These are phyloP conservation scores for Metschnikowia vanudenii DNA, from an alignment of 805 yeast genomes.

Conservation along the genomic window DNA sequence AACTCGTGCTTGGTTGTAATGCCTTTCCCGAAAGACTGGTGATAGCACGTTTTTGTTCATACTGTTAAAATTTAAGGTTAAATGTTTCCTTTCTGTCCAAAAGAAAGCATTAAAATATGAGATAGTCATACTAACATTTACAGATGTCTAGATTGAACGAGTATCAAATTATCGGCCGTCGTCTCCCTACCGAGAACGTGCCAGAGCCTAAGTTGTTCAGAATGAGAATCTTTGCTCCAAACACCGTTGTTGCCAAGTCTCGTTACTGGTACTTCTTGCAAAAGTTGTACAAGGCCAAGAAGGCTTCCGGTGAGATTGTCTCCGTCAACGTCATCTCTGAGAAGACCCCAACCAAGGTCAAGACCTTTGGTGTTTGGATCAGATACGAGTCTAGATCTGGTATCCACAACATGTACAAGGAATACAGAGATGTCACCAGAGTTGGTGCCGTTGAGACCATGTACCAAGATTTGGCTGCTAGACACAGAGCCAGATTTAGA, in stretches of 20 bases:
- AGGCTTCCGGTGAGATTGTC: conserved; percentile 99
- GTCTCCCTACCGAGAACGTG: conserved; percentile 97
- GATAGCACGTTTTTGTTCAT: too few relatives aligned
- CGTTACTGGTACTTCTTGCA: conserved; percentile 99
- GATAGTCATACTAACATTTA: conserved; percentile 15
- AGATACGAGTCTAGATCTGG: conserved; percentile 99
- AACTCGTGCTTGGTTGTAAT: too few relatives aligned
- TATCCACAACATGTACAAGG: conserved; percentile 99
- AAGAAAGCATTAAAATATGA: not conserved
- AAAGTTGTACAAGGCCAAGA: conserved; percentile 98
- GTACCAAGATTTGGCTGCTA: conserved; percentile 99
- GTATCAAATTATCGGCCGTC: conserved; percentile 99
- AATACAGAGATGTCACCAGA: conserved; percentile 99
- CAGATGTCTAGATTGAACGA: conserved; percentile 95
- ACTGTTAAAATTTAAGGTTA: too few relatives aligned
- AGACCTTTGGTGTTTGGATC: conserved; percentile 99
- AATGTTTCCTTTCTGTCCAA: not conserved
- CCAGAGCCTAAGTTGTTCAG: conserved; percentile 99
- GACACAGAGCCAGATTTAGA: conserved; percentile 99
- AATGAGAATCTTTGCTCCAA: conserved; percentile 99
- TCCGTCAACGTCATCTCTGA: conserved; percentile 88
- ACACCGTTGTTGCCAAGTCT: conserved; percentile 98
- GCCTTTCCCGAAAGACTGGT: too few relatives aligned
- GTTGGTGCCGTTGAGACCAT: conserved; percentile 97
- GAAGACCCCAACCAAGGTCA: conserved; percentile 97